phyloP scores from a whole-genome alignment of 2,329 filamentous ascomycete genomes.

The Camillea tinctor region DNA sequence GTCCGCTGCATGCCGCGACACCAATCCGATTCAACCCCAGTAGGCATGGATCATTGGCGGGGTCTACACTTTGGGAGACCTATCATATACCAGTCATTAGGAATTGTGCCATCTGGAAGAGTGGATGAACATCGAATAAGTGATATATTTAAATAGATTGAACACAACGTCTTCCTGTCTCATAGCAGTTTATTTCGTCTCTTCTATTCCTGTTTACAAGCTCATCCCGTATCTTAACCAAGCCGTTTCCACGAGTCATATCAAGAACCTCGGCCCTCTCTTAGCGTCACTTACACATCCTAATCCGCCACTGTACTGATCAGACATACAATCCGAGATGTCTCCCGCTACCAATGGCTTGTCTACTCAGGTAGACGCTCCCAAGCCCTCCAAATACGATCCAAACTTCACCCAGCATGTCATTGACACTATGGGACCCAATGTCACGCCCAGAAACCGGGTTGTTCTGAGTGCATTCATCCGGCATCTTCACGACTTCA shows the following conservation, averaged over 20 bases:
- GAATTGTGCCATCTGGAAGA: constrained; percentile 7
- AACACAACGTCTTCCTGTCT: neutral
- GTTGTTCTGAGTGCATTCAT: constrained; percentile 64
- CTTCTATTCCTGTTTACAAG: neutral
- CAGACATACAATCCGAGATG: constrained; percentile 18
- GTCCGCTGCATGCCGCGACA: constrained; percentile 21
- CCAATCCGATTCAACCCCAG: constrained; percentile 25
- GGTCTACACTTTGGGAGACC: constrained; percentile 19
- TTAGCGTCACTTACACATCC: neutral
- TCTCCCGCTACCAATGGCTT: constrained; percentile 27
- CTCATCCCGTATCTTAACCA: neutral
- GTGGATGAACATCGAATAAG: neutral
- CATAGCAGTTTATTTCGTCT: neutral
- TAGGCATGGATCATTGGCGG: constrained; percentile 23
- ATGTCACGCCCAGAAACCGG: constrained; percentile 63
- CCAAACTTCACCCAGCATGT: constrained; percentile 75
- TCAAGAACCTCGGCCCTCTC: neutral
- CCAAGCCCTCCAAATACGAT: constrained; percentile 56
- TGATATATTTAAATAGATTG: constrained; percentile 17
- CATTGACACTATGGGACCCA: constrained; percentile 70
- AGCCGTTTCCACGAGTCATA: neutral
- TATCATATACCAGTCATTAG: constrained; percentile 18
- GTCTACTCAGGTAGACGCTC: constrained; percentile 27
- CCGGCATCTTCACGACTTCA: constrained; percentile 74
- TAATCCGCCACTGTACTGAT: neutral